A percentile compares a stretch with the other conserved stretches of the same genome.
These are phyloP conservation scores for Claviceps paspali DNA, from an alignment of 2,329 filamentous ascomycete species.

Conservation along the genomic window DNA sequence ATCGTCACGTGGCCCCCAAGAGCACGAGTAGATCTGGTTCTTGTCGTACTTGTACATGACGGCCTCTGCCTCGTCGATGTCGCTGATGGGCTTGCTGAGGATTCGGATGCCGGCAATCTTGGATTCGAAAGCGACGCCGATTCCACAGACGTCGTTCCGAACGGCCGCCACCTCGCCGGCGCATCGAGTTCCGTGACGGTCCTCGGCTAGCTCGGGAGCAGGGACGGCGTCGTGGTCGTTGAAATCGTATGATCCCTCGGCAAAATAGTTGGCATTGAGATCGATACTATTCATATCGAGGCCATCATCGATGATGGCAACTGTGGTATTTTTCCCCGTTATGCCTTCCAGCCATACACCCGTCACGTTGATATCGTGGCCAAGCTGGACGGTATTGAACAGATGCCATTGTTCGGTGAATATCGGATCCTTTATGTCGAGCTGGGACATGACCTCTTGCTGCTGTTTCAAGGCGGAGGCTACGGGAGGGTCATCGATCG, in stretches of 20 bases:
- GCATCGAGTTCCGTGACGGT: constrained; percentile 84
- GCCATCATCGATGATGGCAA: constrained; percentile 92
- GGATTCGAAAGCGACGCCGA: constrained; percentile 90
- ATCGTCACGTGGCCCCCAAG: constrained; percentile 93
- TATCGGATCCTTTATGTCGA: constrained; percentile 79
- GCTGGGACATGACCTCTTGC: constrained; percentile 41
- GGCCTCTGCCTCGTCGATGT: constrained; percentile 80
- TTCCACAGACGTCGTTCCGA: constrained; percentile 83
- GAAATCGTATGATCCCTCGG: constrained; percentile 86
- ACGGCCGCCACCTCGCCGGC: constrained; percentile 87
- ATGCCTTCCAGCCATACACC: constrained; percentile 82
- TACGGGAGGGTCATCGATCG: constrained; percentile 8
- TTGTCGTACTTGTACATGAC: constrained; percentile 85
- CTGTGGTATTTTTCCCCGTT: constrained; percentile 75
- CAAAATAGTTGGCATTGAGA: constrained; percentile 85
- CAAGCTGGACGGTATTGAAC: constrained; percentile 63
- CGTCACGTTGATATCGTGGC: constrained; percentile 94
- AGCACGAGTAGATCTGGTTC: constrained; percentile 97
- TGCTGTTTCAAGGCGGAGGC: constrained; percentile 39
- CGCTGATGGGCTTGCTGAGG: constrained; percentile 75
- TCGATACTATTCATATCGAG: constrained; percentile 92
- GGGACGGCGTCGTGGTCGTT: constrained; percentile 74
- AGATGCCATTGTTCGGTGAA: constrained; percentile 95
- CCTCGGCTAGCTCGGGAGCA: constrained; percentile 66
- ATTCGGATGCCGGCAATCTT: constrained; percentile 87